These are phyloP conservation scores for Juglanconis oblonga DNA, from an alignment of 2,329 filamentous ascomycete species.

Conservation along the genomic window DNA sequence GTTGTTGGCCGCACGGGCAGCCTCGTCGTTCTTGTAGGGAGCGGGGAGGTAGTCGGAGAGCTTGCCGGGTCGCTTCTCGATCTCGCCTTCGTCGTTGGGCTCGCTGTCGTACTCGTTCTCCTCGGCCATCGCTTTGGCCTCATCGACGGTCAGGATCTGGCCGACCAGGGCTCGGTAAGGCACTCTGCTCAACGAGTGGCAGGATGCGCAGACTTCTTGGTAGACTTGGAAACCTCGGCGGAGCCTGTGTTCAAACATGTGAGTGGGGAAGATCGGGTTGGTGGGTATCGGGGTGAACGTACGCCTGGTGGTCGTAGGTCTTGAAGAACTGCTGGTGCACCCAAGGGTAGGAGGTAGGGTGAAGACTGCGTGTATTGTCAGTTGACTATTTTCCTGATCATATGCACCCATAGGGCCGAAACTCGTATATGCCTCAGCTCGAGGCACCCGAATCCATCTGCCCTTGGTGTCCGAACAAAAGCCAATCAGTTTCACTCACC, in stretches of 20 bases:
- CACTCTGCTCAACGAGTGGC: conserved; percentile 93
- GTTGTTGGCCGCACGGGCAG: conserved; percentile 95
- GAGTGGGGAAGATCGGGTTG: conserved; percentile 7
- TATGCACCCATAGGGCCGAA: conserved; percentile 18
- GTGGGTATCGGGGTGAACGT: conserved; percentile 44
- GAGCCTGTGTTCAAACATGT: conserved; percentile 60
- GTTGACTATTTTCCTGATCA: conserved; percentile 17
- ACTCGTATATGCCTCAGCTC: conserved; percentile 15
- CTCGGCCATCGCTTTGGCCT: conserved; percentile 95
- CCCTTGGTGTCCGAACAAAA: background rate
- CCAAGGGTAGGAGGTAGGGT: conserved; percentile 91
- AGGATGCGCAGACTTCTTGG: conserved; percentile 95
- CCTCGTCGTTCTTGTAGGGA: conserved; percentile 99
- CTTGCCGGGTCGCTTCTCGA: conserved; percentile 98
- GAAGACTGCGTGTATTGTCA: conserved; percentile 63
- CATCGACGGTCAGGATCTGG: conserved; percentile 88
- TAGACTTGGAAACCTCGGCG: conserved; percentile 99
- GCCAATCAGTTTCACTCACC: conserved; percentile 62
- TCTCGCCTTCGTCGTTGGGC: conserved; percentile 96
- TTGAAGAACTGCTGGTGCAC: conserved; percentile 88
- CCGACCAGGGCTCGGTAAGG: conserved; percentile 93
- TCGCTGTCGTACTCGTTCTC: conserved; percentile 98
- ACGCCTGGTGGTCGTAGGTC: conserved; percentile 97
- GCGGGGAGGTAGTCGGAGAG: conserved; percentile 93
- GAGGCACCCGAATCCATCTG: background rate